A percentile compares a stretch with the other conserved stretches of the same genome.
Conservation (phyloP, 2,329 filamentous ascomycete genomes). For the Talaromyces sp. region DNA sequence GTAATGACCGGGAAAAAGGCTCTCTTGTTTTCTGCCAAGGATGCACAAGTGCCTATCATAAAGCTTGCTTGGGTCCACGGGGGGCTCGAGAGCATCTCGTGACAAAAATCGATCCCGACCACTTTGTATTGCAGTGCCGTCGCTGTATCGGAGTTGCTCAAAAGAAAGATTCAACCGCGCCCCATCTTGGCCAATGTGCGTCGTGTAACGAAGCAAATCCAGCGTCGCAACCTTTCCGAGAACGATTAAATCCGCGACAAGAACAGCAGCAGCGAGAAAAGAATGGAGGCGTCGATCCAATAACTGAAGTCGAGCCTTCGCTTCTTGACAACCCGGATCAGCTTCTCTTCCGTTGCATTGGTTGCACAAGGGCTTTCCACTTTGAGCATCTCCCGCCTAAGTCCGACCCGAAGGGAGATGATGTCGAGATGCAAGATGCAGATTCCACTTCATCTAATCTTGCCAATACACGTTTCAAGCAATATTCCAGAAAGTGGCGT, state of each 20-base stretch:
- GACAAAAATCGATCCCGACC: constrained; percentile 71
- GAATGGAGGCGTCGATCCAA: constrained; percentile 73
- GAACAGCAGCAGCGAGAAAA: constrained; percentile 78
- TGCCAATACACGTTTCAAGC: constrained; percentile 59
- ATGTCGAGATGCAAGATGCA: constrained; percentile 10
- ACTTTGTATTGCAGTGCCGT: constrained; percentile 86
- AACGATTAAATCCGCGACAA: constrained; percentile 66
- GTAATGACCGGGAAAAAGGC: constrained; percentile 56
- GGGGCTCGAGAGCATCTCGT: constrained; percentile 75
- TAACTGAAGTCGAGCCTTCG: constrained; percentile 56
- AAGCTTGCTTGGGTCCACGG: constrained; percentile 71
- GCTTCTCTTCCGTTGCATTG: constrained; percentile 75
- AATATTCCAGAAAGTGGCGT: constrained; percentile 71
- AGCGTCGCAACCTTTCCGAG: constrained; percentile 70
- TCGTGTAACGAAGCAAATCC: constrained; percentile 60
- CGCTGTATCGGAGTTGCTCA: constrained; percentile 67
- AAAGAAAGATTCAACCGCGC: constrained; percentile 65
- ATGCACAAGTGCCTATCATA: constrained; percentile 79
- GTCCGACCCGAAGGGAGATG: constrained; percentile 7
- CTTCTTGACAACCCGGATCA: constrained; percentile 71
- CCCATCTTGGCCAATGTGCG: constrained; percentile 67
- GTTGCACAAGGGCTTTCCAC: constrained; percentile 76
- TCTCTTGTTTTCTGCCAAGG: constrained; percentile 83
- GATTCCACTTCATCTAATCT: constrained; percentile 19
- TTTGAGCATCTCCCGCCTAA: constrained; percentile 69